These are phyloP conservation scores for Trametes cingulata DNA, from an alignment of 768 basidiomycete genomes.

Conservation along the genomic window DNA sequence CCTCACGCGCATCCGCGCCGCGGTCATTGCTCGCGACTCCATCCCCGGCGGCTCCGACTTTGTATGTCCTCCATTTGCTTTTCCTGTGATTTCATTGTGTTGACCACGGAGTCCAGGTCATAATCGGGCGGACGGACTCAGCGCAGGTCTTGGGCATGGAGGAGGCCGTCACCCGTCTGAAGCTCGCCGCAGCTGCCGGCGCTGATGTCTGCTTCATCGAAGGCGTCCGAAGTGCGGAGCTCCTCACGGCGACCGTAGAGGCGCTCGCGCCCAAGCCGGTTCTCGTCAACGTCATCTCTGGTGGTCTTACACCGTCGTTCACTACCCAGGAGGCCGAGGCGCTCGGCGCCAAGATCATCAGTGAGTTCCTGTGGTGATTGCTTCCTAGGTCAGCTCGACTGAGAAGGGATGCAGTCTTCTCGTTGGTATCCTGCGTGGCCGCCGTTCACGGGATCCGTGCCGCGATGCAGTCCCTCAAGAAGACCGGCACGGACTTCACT, in stretches of 20 bases:
- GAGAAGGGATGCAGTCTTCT: constrained; percentile 53
- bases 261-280: constrained; percentile 74
- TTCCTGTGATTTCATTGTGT: neutral
- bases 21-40: constrained; percentile 73
- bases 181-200: constrained; percentile 70
- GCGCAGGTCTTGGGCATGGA: constrained; percentile 81
- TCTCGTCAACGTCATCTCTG: constrained; percentile 79
- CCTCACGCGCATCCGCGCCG: constrained; percentile 71
- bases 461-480: constrained; percentile 75
- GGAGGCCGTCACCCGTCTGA: constrained; percentile 64
- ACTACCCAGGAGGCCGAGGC: constrained; percentile 67
- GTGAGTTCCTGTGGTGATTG: constrained; percentile 41
- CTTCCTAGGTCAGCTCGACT: neutral
- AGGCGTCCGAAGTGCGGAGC: constrained; percentile 68
- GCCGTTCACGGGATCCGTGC: constrained; percentile 76
- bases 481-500: constrained; percentile 73
- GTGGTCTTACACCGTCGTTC: constrained; percentile 75
- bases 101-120: constrained; percentile 43
- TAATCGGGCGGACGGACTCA: constrained; percentile 77
- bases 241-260: constrained; percentile 61
- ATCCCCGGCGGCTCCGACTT: constrained; percentile 78
- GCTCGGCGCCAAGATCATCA: constrained; percentile 76
- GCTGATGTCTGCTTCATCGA: constrained; percentile 85
- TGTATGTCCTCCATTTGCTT: constrained; percentile 40
- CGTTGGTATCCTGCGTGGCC: constrained; percentile 73